Base-by-base conservation (phyloP, 305 asterid genomes). In the Solanum hybrid region DNA sequence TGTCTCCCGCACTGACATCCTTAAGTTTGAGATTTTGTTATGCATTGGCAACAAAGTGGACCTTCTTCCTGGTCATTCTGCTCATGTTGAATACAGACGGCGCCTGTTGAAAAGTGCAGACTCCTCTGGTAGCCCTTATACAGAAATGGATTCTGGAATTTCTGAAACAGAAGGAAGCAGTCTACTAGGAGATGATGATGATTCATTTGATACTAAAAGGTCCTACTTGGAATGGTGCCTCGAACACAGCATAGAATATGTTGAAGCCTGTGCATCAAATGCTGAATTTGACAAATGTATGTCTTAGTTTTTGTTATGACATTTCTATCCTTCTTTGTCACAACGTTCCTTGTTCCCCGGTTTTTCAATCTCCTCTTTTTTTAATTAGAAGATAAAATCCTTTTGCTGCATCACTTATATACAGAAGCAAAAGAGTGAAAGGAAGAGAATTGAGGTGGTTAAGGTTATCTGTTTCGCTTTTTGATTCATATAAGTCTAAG, bases 21-120 rank as follows among this genome's bases (percentile, higher is more conserved):
- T 90, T 92, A 94, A 91, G 91, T 95, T 94, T 89, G 99, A 97
- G 85, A 92, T 96, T 91, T 91, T 96, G 85, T 86, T 97, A 45
- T 97, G 99, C 93, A 92, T 97, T 78, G 99, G 99, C 51, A 97
- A 97, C 92, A 96, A 97, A 94, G 98, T 95, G 89, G 99, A 97
- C 90, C 99, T 95, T 92, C 93, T 96, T 93, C 93, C 97, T 51
- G 94, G 93, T 86, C 99, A 97, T 93, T 94, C 98, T 76, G 97
- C 95, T 88, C 99, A 97, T 91, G 89, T 73, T 24, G 98, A 96
- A 93, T 97, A 95, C 92, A 94, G 94, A 93, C 95, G 97, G 88
- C 91, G 91, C 66, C 90, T 94, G 91, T 86, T 91, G 91, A 95
- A 94, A 93, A 85, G 22, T 36, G 93, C 51, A 81, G 98, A 94